Conservation (phyloP, 805 yeast species). For the Ogataea philodendri region DNA sequence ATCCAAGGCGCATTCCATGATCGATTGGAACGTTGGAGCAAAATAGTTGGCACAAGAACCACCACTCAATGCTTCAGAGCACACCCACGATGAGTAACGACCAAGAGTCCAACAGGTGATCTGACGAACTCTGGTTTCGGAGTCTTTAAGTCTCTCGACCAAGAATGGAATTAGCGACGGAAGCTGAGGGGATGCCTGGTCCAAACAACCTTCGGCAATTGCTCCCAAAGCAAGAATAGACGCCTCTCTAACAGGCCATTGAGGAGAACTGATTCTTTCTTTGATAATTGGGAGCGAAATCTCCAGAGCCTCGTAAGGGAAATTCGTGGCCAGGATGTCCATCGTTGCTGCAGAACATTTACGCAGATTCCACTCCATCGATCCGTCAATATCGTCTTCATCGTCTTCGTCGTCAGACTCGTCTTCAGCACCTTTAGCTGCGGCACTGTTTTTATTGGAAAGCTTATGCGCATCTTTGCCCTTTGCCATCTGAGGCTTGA, state of each 20-base stretch:
- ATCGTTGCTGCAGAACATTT: slow-evolving; percentile 94
- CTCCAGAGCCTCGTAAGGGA: slow-evolving; percentile 65
- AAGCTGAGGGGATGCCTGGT: slow-evolving; percentile 63
- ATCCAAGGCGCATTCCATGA: slow-evolving; percentile 75
- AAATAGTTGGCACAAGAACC: slow-evolving; percentile 66
- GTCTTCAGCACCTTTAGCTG: slow-evolving; percentile 29
- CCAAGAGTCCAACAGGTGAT: slow-evolving; percentile 96
- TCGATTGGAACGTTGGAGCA: slow-evolving; percentile 72
- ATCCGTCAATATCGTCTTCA: slow-evolving; percentile 64
- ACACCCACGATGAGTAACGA: slow-evolving; percentile 80
- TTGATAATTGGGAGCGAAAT: slow-evolving; percentile 73
- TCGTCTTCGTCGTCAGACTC: slow-evolving; percentile 59
- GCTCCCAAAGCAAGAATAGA: slow-evolving; percentile 95
- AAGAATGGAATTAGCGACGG: slow-evolving; percentile 83
- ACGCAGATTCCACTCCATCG: slow-evolving; percentile 84
- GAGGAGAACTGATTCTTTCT: slow-evolving; percentile 60
- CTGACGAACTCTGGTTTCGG: slow-evolving; percentile 82
- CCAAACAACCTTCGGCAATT: slow-evolving; percentile 83
- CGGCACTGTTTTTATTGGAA: slow-evolving; percentile 9
- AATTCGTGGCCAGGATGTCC: slow-evolving; percentile 69
- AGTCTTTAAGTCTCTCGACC: slow-evolving; percentile 73
- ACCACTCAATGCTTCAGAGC: slow-evolving; percentile 60
- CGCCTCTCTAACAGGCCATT: slow-evolving; percentile 93
- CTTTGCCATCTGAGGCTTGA: slow-evolving; percentile 76
- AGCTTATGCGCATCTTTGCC: slow-evolving; percentile 46